Conservation (phyloP, 805 yeast species). For the Wickerhamiella spandovensis region DNA sequence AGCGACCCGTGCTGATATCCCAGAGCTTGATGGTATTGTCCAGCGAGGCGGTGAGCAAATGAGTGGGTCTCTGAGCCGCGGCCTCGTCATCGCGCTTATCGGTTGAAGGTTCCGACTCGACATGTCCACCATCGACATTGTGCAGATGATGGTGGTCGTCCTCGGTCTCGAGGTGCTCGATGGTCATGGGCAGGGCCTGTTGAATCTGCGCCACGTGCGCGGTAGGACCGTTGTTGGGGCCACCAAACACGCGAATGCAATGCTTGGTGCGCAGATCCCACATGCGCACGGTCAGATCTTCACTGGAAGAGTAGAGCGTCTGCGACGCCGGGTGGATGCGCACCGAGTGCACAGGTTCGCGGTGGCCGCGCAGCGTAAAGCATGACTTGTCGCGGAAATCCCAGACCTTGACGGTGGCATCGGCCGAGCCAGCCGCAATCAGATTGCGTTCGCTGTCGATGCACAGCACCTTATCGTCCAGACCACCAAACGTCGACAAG, state of each 20-base stretch:
- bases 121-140: slow-evolving; percentile 5
- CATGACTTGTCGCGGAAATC: slow-evolving; percentile 89
- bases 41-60: slow-evolving; percentile 71
- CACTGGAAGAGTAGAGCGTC: slow-evolving; percentile 76
- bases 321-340: slow-evolving; percentile 68
- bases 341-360: slow-evolving; percentile 84
- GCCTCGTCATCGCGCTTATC: slow-evolving; percentile 15
- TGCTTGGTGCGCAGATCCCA: slow-evolving; percentile 81
- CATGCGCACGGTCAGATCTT: slow-evolving; percentile 84
- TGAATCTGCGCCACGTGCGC: slow-evolving; percentile 95
- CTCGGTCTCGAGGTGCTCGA: slow-evolving; percentile 50
- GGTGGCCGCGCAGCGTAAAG: slow-evolving; percentile 83
- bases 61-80: slow-evolving; percentile 51
- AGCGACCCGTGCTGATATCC: slow-evolving; percentile 78
- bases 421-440: slow-evolving; percentile 90
- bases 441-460: slow-evolving; percentile 72
- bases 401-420: slow-evolving; percentile 88
- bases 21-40: slow-evolving; percentile 89
- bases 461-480: slow-evolving; percentile 69
- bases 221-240: slow-evolving; percentile 35
- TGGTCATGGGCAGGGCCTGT: slow-evolving; percentile 72
- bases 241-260: slow-evolving; percentile 62
- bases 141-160: slow-evolving; percentile 19
- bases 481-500: slow-evolving; percentile 87
- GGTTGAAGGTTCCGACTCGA: neutral